A percentile compares a stretch with the other conserved stretches of the same genome.
Conservation (phyloP, 2,329 filamentous ascomycete genomes). For the Cladophialophora exuberans region DNA sequence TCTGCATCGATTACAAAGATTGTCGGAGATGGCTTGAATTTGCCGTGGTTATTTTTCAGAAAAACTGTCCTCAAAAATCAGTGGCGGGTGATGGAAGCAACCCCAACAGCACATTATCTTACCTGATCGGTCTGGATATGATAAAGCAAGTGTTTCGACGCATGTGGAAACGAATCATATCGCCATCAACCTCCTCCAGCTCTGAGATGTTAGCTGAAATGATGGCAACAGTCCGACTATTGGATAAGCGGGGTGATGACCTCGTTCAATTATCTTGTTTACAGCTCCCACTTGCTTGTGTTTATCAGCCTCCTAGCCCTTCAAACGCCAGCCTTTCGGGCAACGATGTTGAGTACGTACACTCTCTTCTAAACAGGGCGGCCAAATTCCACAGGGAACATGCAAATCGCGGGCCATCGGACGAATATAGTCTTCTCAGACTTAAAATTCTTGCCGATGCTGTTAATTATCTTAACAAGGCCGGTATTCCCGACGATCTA, state of each 20-base stretch:
- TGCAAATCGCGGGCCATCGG: background rate
- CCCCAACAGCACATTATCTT: background rate
- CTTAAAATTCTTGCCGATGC: background rate
- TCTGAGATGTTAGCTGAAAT: background rate
- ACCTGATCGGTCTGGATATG: conserved; percentile 5
- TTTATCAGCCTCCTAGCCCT: background rate
- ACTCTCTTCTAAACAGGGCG: background rate
- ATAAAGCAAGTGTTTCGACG: conserved; percentile 9
- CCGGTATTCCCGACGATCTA: background rate
- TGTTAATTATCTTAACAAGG: background rate
- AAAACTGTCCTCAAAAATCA: background rate
- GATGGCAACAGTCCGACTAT: background rate
- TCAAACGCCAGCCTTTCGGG: background rate
- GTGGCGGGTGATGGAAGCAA: background rate
- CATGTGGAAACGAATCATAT: conserved; percentile 3
- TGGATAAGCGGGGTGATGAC: background rate
- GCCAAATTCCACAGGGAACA: conserved; percentile 4
- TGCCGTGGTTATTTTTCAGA: background rate
- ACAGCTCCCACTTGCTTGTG: conserved; percentile 1
- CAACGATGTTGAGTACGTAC: conserved; percentile 12
- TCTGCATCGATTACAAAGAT: conserved; percentile 14
- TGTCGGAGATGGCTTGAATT: conserved; percentile 20
- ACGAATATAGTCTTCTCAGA: background rate
- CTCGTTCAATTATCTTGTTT: conserved; percentile 2
- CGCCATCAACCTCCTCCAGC: background rate